Evolutionary conservation across 1,284 basidiomycete species (phyloP), one percentile per base, ranked within the genome.

Genomic region (Agaricales sp.): DNA sequence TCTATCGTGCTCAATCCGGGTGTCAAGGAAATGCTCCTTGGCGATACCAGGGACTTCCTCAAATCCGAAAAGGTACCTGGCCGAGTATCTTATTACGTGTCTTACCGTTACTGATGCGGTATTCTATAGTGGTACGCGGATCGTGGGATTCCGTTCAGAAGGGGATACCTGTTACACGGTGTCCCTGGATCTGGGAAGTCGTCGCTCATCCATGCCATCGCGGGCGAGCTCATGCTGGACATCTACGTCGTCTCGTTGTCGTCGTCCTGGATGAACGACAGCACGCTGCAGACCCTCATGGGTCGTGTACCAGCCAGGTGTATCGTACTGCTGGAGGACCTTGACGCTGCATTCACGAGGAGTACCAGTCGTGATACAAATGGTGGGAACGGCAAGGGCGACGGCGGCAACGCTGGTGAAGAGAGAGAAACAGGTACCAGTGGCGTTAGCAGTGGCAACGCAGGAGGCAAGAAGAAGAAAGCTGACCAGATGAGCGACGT

Each of bases 101-200:
- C n/a, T n/a, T n/a, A n/a, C n/a, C n/a, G n/a, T n/a, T n/a, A n/a
- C n/a, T n/a, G n/a, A n/a, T n/a, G n/a, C n/a, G n/a, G n/a, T n/a
- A n/a, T n/a, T n/a, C n/a, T n/a, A n/a, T 47, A 80, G 75, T 80
- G 78, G 78, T 80, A 80, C 53, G 77, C 77, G 23, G 78, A 80
- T 58, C 74, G 78, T 56, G 78, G 78, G 39, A 89, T 90, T 55
- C 87, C 87, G 19, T 91, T 88, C 75, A 82, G 87, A 47, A 75
- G 87, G 51, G 87, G 89, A 2, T 92, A 91, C 62, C 76, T 92
- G 43, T 71, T 91, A 19, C 80, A 91, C 57, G 89, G 88, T 55
- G 75, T 87, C 21, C 82, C 86, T 20, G 87, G 87, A 21, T 85
- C 81, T 16, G 89, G 89, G 26, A 90, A 91, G 68, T 81, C 80